phyloP scores from a whole-genome alignment of 768 basidiomycete species.

The Leccinum uliginosum region DNA sequence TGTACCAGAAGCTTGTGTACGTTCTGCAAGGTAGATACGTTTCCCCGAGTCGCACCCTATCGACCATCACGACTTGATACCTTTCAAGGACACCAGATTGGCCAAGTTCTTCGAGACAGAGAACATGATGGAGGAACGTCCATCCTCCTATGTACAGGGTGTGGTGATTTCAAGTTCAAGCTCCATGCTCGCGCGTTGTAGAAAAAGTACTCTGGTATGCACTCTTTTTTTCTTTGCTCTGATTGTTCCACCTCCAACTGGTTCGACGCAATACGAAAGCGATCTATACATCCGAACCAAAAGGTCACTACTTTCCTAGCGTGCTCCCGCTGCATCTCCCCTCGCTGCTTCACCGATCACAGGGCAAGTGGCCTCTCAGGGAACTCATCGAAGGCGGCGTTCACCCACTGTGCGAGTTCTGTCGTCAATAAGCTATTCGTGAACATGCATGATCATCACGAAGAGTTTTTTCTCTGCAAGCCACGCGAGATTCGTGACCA shows the following conservation, averaged over 20 bases:
- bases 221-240: too few species aligned
- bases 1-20: constrained; percentile 96
- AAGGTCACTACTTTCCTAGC: constrained; percentile 82
- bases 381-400: constrained; percentile 66
- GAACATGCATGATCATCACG: constrained; percentile 91
- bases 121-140: constrained; percentile 94
- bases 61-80: constrained; percentile 53
- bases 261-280: constrained; percentile 34
- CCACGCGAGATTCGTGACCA: constrained; percentile 73
- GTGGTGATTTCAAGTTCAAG: constrained; percentile 87
- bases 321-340: constrained; percentile 73
- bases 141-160: constrained; percentile 83
- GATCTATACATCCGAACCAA: constrained; percentile 86
- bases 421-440: constrained; percentile 88
- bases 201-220: constrained; percentile 74
- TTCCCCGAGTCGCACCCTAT: constrained; percentile 5
- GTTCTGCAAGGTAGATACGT: constrained; percentile 69
- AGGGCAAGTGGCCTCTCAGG: constrained; percentile 37
- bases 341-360: constrained; percentile 46
- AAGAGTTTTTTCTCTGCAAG: constrained; percentile 96
- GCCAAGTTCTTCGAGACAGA: constrained; percentile 82
- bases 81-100: constrained; percentile 68
- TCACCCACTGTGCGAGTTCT: constrained; percentile 84
- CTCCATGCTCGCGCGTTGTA: constrained; percentile 77
- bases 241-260: too few species aligned